A percentile compares a stretch with the other conserved stretches of the same genome.
Conservation (phyloP, 1,284 basidiomycete species). For the Irpex rosettiformis region DNA sequence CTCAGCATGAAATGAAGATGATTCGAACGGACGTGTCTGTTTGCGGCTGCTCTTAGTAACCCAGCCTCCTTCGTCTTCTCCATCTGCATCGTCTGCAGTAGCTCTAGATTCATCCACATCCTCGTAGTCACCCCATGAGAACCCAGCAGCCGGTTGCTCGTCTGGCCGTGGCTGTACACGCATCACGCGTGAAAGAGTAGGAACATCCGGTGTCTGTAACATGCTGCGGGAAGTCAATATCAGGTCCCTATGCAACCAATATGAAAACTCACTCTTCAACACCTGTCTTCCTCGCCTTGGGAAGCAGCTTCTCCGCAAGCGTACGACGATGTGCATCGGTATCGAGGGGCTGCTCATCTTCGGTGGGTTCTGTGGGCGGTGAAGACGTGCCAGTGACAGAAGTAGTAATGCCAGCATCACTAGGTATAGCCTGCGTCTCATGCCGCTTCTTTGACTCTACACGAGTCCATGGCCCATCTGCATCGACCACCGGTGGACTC, state of each 20-base stretch:
- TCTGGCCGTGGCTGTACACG: slow-evolving; percentile 52
- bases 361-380: slow-evolving; percentile 42
- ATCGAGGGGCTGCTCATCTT: slow-evolving; percentile 26
- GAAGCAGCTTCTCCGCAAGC: slow-evolving; percentile 55
- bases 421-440: slow-evolving; percentile 23
- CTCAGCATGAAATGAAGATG: not conserved
- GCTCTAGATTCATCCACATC: slow-evolving; percentile 44
- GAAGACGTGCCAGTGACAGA: slow-evolving; percentile 54
- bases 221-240: slow-evolving; percentile 39
- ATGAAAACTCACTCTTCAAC: slow-evolving; percentile 54
- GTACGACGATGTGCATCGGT: slow-evolving; percentile 35
- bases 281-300: slow-evolving; percentile 57
- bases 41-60: slow-evolving; percentile 62
- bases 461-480: slow-evolving; percentile 60
- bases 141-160: slow-evolving; percentile 59
- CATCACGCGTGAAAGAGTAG: slow-evolving; percentile 56
- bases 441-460: slow-evolving; percentile 31
- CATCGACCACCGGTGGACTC: slow-evolving; percentile 32
- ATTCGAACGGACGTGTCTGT: slow-evolving; percentile 43
- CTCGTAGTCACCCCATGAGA: slow-evolving; percentile 75
- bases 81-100: slow-evolving; percentile 50
- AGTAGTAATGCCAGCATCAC: slow-evolving; percentile 38
- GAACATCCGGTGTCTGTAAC: slow-evolving; percentile 55
- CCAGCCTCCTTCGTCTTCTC: slow-evolving; percentile 62
- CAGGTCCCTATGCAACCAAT: slow-evolving; percentile 8